Base-by-base conservation (phyloP, 495 filamentous ascomycete species). In the Ramalina intermedia region DNA sequence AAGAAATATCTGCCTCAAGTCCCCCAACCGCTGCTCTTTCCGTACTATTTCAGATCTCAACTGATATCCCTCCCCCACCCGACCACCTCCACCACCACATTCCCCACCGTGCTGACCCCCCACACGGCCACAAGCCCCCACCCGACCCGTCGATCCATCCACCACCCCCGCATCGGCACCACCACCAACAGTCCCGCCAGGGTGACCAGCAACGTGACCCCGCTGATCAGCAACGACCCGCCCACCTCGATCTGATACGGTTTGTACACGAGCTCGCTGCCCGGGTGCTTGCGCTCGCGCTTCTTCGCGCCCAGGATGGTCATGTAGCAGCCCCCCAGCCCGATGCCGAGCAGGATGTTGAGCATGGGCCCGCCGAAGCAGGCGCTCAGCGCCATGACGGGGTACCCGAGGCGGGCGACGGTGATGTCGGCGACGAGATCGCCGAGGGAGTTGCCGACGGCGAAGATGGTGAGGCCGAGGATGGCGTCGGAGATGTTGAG, bases 301-400 rank as follows among this genome's bases (percentile, higher is more conserved):
- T 74, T 60, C 44, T 75, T 67, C 8, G 77, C 78, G 13, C 71
- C 70, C 13, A 46, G 26, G 3, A 55, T 50, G 4, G 80, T 85
- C 73, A 95, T 91, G 56, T 86, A 94, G 29, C 87, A 68, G 1
- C 93, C 93, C 18, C 82, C 81, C 8, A 96, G 64, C 3, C 93
- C 93, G 41, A 99, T 87, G 0, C 93, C 93, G 12, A 99, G 77
- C 0, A 99, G 67, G 47, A 99, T 99, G 58, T 99, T 99, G 21
- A 99, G 74, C 86, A 99, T 87, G 0, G 93, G 93, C 0, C 93
- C 93, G 14, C 93, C 93, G 57, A 96, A 96, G 59, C 93, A 99
- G 24, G 93, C 93, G 49, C 66, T 67, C 55, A 99, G 71, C 7
- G 93, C 93, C 93, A 99, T 99, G 38, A 96, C 88, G 0, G 93